Conservation (phyloP, 2,329 filamentous ascomycete genomes). For the Ophiostoma sp. region DNA sequence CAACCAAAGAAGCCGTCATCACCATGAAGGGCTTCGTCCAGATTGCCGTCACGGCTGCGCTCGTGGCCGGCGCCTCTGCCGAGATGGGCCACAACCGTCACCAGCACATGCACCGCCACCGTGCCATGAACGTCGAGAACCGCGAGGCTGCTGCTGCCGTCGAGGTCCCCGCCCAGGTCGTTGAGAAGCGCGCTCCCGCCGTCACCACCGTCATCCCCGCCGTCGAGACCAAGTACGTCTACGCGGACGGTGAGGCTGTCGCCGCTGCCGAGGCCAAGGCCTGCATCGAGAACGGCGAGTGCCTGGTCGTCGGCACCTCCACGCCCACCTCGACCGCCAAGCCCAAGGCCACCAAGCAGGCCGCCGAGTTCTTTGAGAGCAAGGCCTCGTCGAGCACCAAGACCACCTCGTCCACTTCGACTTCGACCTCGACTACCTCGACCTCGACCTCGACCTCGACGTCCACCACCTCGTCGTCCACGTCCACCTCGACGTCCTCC, state of each 20-base stretch:
- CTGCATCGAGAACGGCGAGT: conserved; percentile 71
- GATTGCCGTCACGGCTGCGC: conserved; percentile 53
- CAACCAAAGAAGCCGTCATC: not conserved
- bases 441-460: conserved; percentile 7
- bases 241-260: conserved; percentile 65
- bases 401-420: not conserved
- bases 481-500: conserved; percentile 34
- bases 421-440: conserved; percentile 5
- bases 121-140: conserved; percentile 47
- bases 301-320: conserved; percentile 63
- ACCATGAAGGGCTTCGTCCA: conserved; percentile 54
- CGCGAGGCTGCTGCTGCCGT: conserved; percentile 45
- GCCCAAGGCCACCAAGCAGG: conserved; percentile 40
- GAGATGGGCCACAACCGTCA: conserved; percentile 57
- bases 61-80: conserved; percentile 51
- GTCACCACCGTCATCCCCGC: conserved; percentile 58
- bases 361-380: conserved; percentile 55
- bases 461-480: conserved; percentile 24
- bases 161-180: conserved; percentile 30
- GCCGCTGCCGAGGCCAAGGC: conserved; percentile 64
- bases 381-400: conserved; percentile 36
- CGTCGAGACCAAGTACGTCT: conserved; percentile 66
- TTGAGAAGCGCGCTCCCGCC: conserved; percentile 49
- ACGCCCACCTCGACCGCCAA: conserved; percentile 50
- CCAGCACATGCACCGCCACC: conserved; percentile 59